phyloP scores from a whole-genome alignment of 768 basidiomycete genomes.

The Podaxis rugospora region DNA sequence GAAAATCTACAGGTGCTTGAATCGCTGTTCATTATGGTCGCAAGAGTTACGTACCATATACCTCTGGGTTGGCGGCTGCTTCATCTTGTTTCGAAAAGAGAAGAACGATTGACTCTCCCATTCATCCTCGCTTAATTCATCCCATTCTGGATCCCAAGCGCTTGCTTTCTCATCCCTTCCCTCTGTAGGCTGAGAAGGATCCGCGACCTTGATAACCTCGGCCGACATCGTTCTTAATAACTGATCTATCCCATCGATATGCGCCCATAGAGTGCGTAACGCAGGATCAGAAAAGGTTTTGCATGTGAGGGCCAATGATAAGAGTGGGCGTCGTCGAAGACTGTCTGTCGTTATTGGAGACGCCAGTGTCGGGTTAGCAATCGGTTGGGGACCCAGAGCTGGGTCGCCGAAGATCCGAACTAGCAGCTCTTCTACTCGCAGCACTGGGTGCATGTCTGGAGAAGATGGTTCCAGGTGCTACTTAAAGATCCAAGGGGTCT shows the following conservation, averaged over 20 bases:
- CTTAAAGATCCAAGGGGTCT: background rate
- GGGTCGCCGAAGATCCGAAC: background rate
- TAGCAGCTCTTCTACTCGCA: background rate
- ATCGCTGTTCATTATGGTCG: background rate
- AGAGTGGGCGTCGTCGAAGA: background rate
- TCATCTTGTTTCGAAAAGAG: background rate
- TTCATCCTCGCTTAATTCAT: background rate
- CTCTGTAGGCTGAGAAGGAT: background rate
- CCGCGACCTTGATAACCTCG: background rate
- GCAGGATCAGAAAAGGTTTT: background rate
- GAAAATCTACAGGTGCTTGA: background rate
- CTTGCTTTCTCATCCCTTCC: background rate
- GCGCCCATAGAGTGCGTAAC: background rate
- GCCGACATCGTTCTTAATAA: background rate
- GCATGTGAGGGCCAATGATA: background rate
- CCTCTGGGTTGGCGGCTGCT: background rate
- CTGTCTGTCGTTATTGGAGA: background rate
- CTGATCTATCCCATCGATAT: background rate
- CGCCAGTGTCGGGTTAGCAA: background rate
- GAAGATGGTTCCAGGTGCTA: background rate
- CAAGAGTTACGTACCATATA: background rate
- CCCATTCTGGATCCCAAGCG: background rate
- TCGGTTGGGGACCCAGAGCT: background rate
- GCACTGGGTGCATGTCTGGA: background rate
- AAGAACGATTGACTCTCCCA: background rate